These are phyloP conservation scores for Aspergillus kassunensis DNA, from an alignment of 495 filamentous ascomycete species.

Conservation along the genomic window DNA sequence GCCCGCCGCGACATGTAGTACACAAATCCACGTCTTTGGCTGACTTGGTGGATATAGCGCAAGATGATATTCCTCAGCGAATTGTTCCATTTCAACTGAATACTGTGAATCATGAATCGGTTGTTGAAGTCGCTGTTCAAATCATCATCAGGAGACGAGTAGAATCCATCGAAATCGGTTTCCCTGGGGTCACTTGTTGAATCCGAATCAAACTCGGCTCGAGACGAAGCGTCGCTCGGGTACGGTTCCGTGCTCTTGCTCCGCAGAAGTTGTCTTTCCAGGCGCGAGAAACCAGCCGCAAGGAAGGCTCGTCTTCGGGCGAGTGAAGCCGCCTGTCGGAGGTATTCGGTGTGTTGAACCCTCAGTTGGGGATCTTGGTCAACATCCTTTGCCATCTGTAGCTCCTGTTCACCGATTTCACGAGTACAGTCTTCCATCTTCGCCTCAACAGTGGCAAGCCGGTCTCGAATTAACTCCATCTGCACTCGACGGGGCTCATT, in stretches of 20 bases:
- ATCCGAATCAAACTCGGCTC: constrained; percentile 46
- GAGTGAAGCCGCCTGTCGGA: constrained; percentile 65
- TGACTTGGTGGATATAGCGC: constrained; percentile 95
- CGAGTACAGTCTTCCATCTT: constrained; percentile 71
- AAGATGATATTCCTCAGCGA: constrained; percentile 91
- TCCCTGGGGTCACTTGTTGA: constrained; percentile 38
- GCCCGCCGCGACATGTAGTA: constrained; percentile 96
- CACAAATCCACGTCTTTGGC: constrained; percentile 91
- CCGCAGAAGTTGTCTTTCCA: constrained; percentile 52
- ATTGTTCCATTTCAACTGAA: constrained; percentile 98
- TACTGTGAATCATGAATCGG: constrained; percentile 94
- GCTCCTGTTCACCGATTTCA: constrained; percentile 60
- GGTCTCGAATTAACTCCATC: constrained; percentile 73
- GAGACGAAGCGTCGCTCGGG: constrained; percentile 44
- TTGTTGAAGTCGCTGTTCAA: constrained; percentile 94
- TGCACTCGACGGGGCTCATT: constrained; percentile 92
- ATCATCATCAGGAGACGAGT: constrained; percentile 50
- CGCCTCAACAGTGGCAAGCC: constrained; percentile 69
- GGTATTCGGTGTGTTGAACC: constrained; percentile 62
- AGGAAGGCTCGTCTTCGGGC: constrained; percentile 74
- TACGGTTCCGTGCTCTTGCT: constrained; percentile 30
- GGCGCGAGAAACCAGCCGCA: constrained; percentile 63
- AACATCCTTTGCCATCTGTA: constrained; percentile 54
- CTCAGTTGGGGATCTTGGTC: constrained; percentile 49
- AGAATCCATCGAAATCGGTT: constrained; percentile 38